Evolutionary conservation across 345 rosid species (phyloP), one percentile per base, ranked within the genome.

Genomic region (Linum trigynum): DNA sequence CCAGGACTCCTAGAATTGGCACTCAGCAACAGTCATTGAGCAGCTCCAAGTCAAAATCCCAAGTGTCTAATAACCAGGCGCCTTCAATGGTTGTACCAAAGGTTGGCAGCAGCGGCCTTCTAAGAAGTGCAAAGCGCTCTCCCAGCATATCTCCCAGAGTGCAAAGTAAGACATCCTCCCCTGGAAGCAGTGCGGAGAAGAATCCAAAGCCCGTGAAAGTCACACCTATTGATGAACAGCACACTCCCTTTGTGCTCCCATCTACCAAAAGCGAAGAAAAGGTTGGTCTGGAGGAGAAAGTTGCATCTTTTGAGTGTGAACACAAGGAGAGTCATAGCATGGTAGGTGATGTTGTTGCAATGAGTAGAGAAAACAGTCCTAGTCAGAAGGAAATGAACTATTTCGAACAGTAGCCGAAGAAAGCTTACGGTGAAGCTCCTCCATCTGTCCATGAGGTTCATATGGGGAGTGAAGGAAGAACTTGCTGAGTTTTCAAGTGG

Each of bases 101-200:
- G 69, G 68, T 56, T 64, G 62, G 65, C 39, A 69, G 67, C 50
- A 78, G 75, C 67, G 32, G 32, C 32, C 32, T 43, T 43, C 72
- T 83, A 64, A 82, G 78, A 77, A 79, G 69, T 61, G 59, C 64
- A 42, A 82, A 77, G 69, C 57, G 65, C 68, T 57, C 64, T 65
- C 76, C 77, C n/a, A 71, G 60, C 65, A 38, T 72, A 38, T 67
- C 91, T 71, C 71, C 73, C 23, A 80, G 73, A 69, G 65, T 66
- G 63, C 80, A 74, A 66, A 82, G 57, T 66, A 85, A 73, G 69
- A 40, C 40, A 43, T 72, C 79, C 66, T 74, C 79, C 68, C 79
- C 83, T 55, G 77, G 71, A 65, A 68, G 61, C 57, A 74, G 71
- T 53, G 76, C 73, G 63, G 76, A 65, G 69, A 72, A 72, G 63